Base-by-base conservation (phyloP, 345 rosid genomes). In the Eutrema japonicum region DNA sequence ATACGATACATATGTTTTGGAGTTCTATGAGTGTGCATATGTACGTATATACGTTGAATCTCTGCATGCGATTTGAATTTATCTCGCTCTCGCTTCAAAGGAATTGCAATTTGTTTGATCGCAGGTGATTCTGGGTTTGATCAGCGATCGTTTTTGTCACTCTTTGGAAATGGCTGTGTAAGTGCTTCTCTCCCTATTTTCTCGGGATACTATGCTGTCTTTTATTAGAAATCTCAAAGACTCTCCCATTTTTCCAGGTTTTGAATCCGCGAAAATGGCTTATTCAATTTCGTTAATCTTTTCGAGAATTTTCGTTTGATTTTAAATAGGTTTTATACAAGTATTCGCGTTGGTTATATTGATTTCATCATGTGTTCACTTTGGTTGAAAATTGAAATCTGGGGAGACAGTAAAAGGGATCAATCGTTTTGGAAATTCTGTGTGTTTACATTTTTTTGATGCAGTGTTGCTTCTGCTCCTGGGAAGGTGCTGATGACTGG, bases 401-500 rank as follows among this genome's bases (percentile, higher is more conserved):
- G 41, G 37, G 35, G n/a, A 70, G 75, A 27, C 0, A 30, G 13
- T 37, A 5, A 36, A 26, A 48, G 61, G 61, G 53, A 63, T 52
- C 76, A 32, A 50, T 64, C 4, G 3, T 51, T 43, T 5, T 43
- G 65, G 59, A 10, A 48, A 13, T 3, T 40, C 0, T 14, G 6
- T 51, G 61, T 62, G 37, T 16, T 10, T 12, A 0, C 8, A 48
- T 7, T 12, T 35, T 4, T 27, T 50, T 72, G 30, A 40, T 50
- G 48, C 83, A 94, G 98, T 53, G 89, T 90, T 79, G 96, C 96
- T 79, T 95, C 98, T 70, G 98, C 99, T 75, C 98, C 99, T 42
- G 97, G 98, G 73, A 95, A 95, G 85, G 98, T 95, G 57, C 83
- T 95, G 88, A 78, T 95, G 80, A 85, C 97, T 7, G 99, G 99